These are phyloP conservation scores for Gossypium turneri DNA, from an alignment of 345 rosid genomes.

Conservation along the genomic window DNA sequence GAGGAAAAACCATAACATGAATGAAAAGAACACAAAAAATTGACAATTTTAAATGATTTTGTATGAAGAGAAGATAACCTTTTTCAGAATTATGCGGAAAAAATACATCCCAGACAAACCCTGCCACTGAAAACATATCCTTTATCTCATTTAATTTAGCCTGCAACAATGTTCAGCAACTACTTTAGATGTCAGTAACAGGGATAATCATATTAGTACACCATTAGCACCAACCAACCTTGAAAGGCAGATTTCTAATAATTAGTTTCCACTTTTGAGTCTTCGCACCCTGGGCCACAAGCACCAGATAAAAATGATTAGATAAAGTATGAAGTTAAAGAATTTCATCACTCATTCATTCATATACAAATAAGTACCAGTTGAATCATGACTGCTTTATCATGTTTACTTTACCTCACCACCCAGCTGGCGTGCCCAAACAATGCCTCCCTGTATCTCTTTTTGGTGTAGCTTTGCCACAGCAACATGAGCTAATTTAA, in stretches of 20 bases:
- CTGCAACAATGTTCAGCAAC: slow-evolving; percentile 39
- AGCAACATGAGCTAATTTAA: slow-evolving; percentile 66
- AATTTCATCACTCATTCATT: slow-evolving; percentile 6
- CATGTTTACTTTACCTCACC: slow-evolving; percentile 63
- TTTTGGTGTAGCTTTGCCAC: slow-evolving; percentile 63
- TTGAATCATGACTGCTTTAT: neutral
- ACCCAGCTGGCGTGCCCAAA: slow-evolving; percentile 97
- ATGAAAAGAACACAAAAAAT: slow-evolving; percentile 5
- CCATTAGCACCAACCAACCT: slow-evolving; percentile 41
- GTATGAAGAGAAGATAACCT: slow-evolving; percentile 46
- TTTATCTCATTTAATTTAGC: slow-evolving; percentile 60
- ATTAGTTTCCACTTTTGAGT: slow-evolving; percentile 96
- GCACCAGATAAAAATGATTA: slow-evolving; percentile 15
- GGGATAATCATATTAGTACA: neutral
- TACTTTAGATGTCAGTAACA: slow-evolving; percentile 15
- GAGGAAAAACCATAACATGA: neutral
- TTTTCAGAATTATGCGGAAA: slow-evolving; percentile 66
- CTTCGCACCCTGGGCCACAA: slow-evolving; percentile 69
- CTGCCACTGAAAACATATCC: slow-evolving; percentile 61
- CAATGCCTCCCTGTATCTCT: slow-evolving; percentile 52
- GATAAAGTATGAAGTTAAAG: neutral
- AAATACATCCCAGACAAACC: slow-evolving; percentile 90
- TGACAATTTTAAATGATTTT: neutral
- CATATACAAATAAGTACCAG: neutral
- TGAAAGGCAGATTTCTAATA: slow-evolving; percentile 84